Evolutionary conservation across 306 rosid genomes (phyloP).

Genomic region (Myrica gale): DNA sequence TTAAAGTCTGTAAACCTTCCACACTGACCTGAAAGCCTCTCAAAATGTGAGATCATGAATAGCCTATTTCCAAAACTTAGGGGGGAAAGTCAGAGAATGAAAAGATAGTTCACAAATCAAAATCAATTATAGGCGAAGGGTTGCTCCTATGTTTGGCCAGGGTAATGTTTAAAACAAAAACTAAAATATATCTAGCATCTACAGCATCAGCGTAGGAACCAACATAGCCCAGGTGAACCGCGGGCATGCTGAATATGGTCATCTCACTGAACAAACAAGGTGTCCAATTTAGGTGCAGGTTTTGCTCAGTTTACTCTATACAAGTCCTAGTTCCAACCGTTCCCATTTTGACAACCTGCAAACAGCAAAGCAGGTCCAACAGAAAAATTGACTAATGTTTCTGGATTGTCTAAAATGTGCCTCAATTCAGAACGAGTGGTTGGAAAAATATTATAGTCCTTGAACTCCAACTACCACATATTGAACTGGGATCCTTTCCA

Average conservation of each 20-base stretch:
- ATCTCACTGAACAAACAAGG: constrained; percentile 7
- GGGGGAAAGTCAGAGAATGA: constrained; percentile 17
- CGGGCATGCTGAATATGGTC: not conserved
- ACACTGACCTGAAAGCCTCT: constrained; percentile 62
- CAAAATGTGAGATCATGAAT: constrained; percentile 20
- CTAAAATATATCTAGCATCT: constrained; percentile 12
- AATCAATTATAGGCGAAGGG: constrained; percentile 13
- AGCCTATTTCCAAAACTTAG: constrained; percentile 12
- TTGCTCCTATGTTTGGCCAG: not conserved
- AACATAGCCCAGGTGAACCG: constrained; percentile 8
- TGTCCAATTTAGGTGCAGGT: not conserved
- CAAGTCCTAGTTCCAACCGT: not conserved
- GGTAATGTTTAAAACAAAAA: not conserved
- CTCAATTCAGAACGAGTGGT: not conserved
- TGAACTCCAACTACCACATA: not conserved
- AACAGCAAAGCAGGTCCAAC: constrained; percentile 5
- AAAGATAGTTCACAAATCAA: constrained; percentile 3
- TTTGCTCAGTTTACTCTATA: constrained; percentile 13
- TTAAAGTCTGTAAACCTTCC: constrained; percentile 76
- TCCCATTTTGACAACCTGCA: constrained; percentile 3
- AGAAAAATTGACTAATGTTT: constrained; percentile 6
- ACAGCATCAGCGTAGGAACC: constrained; percentile 12
- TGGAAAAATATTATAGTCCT: not conserved
- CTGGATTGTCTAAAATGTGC: not conserved
- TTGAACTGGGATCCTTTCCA: too few species aligned